phyloP scores from a whole-genome alignment of 2,329 filamentous ascomycete genomes.

The Fusarium sp. region DNA sequence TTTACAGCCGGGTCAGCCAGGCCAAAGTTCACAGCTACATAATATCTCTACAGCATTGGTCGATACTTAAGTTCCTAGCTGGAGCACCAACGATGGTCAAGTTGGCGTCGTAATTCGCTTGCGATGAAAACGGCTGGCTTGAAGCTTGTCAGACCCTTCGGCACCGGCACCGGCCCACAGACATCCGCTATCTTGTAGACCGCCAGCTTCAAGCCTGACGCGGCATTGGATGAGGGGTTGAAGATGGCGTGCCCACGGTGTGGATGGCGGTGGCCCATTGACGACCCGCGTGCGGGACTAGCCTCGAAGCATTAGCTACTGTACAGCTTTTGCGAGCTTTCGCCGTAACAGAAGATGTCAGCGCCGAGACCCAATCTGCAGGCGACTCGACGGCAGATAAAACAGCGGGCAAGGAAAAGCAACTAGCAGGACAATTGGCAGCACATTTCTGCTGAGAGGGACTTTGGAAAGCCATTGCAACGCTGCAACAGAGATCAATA shows the following conservation, averaged over 20 bases:
- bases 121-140: slow-evolving; percentile 4
- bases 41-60: too few species aligned
- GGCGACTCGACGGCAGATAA: background rate
- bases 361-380: background rate
- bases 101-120: background rate
- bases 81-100: background rate
- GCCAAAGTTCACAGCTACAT: background rate
- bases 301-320: slow-evolving; percentile 1
- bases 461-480: background rate
- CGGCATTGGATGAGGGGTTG: slow-evolving; percentile 12
- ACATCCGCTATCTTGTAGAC: too few species aligned
- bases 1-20: background rate
- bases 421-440: background rate
- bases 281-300: background rate
- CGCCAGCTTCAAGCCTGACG: background rate
- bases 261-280: slow-evolving; percentile 4
- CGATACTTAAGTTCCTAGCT: too few species aligned
- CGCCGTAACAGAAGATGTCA: background rate
- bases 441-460: background rate
- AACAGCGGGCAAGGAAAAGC: background rate
- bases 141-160: background rate
- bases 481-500: background rate
- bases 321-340: background rate
- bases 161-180: background rate
- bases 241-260: slow-evolving; percentile 4